A percentile compares a stretch with the other conserved stretches of the same genome.
These are phyloP conservation scores for Nemania diffusa DNA, from an alignment of 2,329 filamentous ascomycete species.

Conservation along the genomic window DNA sequence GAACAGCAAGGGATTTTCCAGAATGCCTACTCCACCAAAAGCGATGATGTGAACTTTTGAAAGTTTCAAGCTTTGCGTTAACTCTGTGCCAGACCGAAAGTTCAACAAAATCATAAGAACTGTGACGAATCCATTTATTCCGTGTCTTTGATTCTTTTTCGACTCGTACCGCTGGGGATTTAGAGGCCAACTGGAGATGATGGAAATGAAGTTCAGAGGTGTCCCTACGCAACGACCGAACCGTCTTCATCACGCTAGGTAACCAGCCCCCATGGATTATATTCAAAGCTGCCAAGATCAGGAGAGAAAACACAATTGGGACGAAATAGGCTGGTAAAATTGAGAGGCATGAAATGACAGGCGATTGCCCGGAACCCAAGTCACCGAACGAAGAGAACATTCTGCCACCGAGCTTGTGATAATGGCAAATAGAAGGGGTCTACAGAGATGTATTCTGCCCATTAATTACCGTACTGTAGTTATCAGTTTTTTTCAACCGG, in stretches of 20 bases:
- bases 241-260: conserved; percentile 2
- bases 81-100: conserved; percentile 7
- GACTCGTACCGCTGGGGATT: background rate
- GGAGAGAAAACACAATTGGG: conserved; percentile 11
- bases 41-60: background rate
- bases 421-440: background rate
- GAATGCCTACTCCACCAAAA: conserved; percentile 26
- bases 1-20: conserved; percentile 14
- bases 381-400: conserved; percentile 18
- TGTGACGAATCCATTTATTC: background rate
- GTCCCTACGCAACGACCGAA: conserved; percentile 7
- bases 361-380: conserved; percentile 5
- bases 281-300: background rate
- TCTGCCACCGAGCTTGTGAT: conserved; percentile 2
- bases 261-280: background rate
- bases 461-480: background rate
- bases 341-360: conserved; percentile 1
- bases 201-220: conserved; percentile 2
- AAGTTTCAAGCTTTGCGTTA: background rate
- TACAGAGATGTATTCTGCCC: background rate
- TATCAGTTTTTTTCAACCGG: background rate
- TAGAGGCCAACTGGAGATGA: background rate
- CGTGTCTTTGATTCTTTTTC: conserved; percentile 4
- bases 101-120: conserved; percentile 2
- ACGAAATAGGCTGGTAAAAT: conserved; percentile 6